Evolutionary conservation across 2,329 filamentous ascomycete species (phyloP).

Genomic region (Paecilomyces dactylethromorphus): DNA sequence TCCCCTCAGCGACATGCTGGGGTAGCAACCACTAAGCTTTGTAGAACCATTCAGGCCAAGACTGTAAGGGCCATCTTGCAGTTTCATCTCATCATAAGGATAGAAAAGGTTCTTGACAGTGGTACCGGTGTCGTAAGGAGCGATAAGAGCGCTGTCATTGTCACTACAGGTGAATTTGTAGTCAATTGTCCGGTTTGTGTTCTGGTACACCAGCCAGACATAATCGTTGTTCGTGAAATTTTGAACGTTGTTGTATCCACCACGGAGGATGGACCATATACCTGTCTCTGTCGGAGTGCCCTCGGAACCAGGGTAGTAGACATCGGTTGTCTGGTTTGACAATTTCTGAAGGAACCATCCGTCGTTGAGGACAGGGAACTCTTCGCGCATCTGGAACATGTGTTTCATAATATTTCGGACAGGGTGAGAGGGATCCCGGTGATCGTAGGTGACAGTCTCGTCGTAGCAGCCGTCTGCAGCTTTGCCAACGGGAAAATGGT

Average conservation of each 20-base stretch:
- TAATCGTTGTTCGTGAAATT: conserved; percentile 43
- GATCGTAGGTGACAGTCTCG: conserved; percentile 51
- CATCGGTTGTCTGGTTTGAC: conserved; percentile 49
- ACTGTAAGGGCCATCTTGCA: conserved; percentile 41
- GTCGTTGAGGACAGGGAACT: conserved; percentile 54
- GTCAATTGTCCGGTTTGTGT: conserved; percentile 41
- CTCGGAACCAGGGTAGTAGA: conserved; percentile 47
- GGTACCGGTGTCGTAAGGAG: conserved; percentile 49
- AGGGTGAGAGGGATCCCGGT: conserved; percentile 57
- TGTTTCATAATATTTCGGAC: conserved; percentile 55
- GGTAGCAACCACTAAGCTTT: conserved; percentile 50
- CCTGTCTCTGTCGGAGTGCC: conserved; percentile 50
- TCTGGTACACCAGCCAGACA: conserved; percentile 41
- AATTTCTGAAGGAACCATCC: conserved; percentile 51
- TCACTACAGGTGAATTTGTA: conserved; percentile 55
- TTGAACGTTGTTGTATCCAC: conserved; percentile 46
- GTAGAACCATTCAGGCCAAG: conserved; percentile 44
- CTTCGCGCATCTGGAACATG: conserved; percentile 54
- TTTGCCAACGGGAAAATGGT: conserved; percentile 51
- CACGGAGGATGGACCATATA: conserved; percentile 55
- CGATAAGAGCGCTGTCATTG: conserved; percentile 44
- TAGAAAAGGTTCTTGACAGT: conserved; percentile 59
- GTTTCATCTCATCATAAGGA: conserved; percentile 50
- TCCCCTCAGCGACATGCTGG: conserved; percentile 44
- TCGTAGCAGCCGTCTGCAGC: conserved; percentile 52